Conservation (phyloP, 1,284 basidiomycete species). For the Apiotrichum siamense region DNA sequence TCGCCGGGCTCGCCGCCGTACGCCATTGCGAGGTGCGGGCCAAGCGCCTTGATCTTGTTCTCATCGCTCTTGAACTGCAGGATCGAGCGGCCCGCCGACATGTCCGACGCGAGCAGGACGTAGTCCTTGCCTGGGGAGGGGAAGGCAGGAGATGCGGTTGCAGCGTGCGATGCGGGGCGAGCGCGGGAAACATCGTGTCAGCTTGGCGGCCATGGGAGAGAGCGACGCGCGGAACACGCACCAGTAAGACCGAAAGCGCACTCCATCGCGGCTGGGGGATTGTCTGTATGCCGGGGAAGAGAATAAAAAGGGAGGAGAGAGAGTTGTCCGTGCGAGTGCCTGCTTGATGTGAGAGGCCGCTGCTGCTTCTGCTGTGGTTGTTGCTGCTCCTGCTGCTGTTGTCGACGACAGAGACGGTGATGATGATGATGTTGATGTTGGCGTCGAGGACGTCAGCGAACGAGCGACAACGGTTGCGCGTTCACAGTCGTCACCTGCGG, state of each 20-base stretch:
- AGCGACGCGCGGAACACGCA: conserved; percentile 8
- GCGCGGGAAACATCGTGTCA: neutral
- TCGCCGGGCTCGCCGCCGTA: conserved; percentile 95
- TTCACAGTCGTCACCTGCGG: neutral
- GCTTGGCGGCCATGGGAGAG: neutral
- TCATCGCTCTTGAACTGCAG: conserved; percentile 96
- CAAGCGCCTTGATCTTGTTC: conserved; percentile 92
- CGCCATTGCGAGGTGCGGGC: conserved; percentile 89
- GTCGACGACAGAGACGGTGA: neutral
- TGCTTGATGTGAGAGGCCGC: neutral
- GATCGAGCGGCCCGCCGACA: conserved; percentile 77
- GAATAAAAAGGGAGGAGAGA: neutral
- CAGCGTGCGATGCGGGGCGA: neutral
- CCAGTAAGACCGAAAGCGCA: conserved; percentile 52
- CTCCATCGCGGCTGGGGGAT: conserved; percentile 40
- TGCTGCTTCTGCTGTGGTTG: neutral
- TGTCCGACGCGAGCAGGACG: conserved; percentile 85
- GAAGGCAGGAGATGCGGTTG: neutral
- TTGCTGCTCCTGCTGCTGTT: neutral
- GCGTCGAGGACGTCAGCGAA: conserved; percentile 2
- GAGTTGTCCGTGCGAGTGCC: neutral
- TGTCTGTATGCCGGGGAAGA: neutral
- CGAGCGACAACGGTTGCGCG: conserved; percentile 7
- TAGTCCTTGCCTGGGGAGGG: conserved; percentile 75
- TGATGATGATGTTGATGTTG: conserved; percentile 2